phyloP scores from a whole-genome alignment of 495 filamentous ascomycete species.

The Neurospora cerealis region DNA sequence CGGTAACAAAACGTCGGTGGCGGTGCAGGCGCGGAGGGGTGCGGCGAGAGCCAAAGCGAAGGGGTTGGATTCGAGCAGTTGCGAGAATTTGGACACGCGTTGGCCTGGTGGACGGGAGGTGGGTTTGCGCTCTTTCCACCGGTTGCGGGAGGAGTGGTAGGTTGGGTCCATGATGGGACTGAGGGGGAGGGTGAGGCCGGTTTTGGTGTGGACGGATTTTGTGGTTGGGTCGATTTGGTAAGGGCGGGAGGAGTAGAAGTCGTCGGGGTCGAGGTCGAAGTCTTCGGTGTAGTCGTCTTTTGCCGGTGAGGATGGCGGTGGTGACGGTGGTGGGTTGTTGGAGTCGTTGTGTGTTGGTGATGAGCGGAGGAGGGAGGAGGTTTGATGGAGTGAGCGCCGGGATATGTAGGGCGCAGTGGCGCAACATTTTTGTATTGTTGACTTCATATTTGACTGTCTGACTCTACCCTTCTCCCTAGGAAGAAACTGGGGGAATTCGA shows the following conservation, averaged over 20 bases:
- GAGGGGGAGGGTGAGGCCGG: not conserved
- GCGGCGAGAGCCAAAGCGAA: conserved; percentile 52
- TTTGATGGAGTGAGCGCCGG: not conserved
- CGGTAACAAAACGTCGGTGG: conserved; percentile 50
- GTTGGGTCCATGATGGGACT: not conserved
- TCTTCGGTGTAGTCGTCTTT: not conserved
- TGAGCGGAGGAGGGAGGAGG: not conserved
- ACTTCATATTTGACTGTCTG: not conserved
- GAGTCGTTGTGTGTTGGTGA: not conserved
- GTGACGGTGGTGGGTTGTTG: not conserved
- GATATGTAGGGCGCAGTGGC: not conserved
- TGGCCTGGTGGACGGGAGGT: not conserved
- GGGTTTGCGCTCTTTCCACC: not conserved
- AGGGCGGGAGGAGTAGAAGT: not conserved
- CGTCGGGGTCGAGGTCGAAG: not conserved
- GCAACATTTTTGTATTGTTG: not conserved
- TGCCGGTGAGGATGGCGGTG: not conserved
- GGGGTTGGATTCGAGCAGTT: not conserved
- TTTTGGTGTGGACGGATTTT: not conserved
- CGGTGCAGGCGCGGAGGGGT: conserved; percentile 48
- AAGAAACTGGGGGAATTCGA: not conserved
- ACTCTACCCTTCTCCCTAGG: not conserved
- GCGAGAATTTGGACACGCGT: not conserved
- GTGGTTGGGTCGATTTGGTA: not conserved
- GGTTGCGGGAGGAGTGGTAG: not conserved